Base-by-base conservation (phyloP, 768 basidiomycete species). In the Mycena amicta region DNA sequence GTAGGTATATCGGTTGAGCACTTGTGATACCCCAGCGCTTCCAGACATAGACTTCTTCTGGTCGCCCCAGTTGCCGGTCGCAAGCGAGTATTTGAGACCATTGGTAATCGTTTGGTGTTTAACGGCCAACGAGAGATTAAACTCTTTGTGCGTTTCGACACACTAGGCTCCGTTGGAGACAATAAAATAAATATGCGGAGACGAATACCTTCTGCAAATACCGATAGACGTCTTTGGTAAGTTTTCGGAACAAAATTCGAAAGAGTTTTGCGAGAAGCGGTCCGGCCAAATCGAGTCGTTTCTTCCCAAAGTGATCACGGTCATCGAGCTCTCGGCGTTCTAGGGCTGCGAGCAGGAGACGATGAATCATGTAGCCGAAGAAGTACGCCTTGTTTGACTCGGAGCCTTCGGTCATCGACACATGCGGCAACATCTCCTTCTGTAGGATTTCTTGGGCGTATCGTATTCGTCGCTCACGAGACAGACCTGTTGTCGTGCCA, bases 361-460 rank as follows among this genome's bases (percentile, higher is more conserved):
- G 89, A 74, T 98, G 96, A 29, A 98, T 93, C 96, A 99, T 99
- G 75, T 98, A 98, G 11, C 97, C 97, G 62, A 98, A 94, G 83
- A 98, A 99, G 75, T 95, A 98, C 1, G 97, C 97, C 73, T 99
- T 99, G 79, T 97, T 97, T 25, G 92, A 94, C 74, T 96, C 93
- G 5, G 93, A 94, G 4, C 95, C 95, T 72, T 96, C 94, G 1
- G 88, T 85, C 88, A 95, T 95, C 2, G 95, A 95, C 23, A 99
- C 89, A 68, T 98, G 97, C 0, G 97, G 97, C 45, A 99, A 72
- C 90, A 98, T 95, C 76, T 98, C 96, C 75, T 98, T 98, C 75
- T 98, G 95, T 56, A 99, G 69, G 67, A 99, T 98, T 72, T 98
- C 97, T 70, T 95, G 93, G 0, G 97, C 97, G 67, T 97, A 97